Base-by-base conservation (phyloP, 805 yeast species). In the Kodamaea nitidulidarum region DNA sequence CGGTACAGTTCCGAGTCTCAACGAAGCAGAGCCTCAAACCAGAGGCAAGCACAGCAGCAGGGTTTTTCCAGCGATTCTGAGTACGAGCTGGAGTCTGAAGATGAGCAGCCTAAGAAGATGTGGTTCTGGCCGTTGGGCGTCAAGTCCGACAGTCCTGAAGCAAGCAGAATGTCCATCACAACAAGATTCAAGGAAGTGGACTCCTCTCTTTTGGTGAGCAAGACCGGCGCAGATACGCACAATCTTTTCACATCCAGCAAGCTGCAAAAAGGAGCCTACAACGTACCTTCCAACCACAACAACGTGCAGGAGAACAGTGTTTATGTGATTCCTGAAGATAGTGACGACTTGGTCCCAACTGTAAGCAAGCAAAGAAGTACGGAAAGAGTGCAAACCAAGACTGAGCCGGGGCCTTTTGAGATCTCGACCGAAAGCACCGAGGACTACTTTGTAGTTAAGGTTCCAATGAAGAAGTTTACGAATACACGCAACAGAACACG, bases 71-170 rank as follows among this genome's bases (percentile, higher is more conserved):
- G 33, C 12, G 38, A 20, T 30, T 30, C 32, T 17, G 32, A 30
- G 11, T 6, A 7, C 14, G 32, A 14, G 14, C 22, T 15, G 17
- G 36, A 17, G 12, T 33, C 36, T 8, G 38, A 35, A 10, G 32
- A 26, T 4, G 32, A 35, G 11, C 31, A 24, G 32, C 21, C 21
- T 16, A 35, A 25, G 7, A 35, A 27, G 21, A 28, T 30, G 20
- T 27, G 30, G 38, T 25, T 35, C 12, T 35, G 38, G 38, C 38
- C 32, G 18, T 14, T 27, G 27, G 30, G 32, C 10, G 20, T 28
- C 5, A 30, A 30, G 21, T 20, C 22, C 22, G 22, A 20, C 22
- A 20, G 22, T 8, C 22, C 22, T 20, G 22, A 20, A 8, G 22
- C 22, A 20, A 20, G 22, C 22, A 20, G 8, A 20, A 20, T 20